These are phyloP conservation scores for Tetrahymena malaccensis DNA, from an alignment of 73 alveolate genomes.

Conservation along the genomic window DNA sequence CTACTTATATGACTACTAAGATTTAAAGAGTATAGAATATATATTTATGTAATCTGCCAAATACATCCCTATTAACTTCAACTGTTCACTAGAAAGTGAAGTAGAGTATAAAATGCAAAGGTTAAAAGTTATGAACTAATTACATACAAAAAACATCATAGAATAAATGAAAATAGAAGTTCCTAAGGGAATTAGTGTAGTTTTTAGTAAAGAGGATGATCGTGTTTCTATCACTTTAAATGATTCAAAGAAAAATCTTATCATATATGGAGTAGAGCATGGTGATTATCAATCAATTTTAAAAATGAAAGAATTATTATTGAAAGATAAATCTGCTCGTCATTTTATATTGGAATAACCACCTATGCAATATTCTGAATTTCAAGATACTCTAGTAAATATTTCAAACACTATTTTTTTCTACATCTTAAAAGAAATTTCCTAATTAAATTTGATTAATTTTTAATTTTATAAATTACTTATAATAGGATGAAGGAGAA, in stretches of 20 bases:
- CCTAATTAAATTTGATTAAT: neutral
- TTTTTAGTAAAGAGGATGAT: neutral
- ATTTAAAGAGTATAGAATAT: neutral
- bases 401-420: neutral
- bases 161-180: neutral
- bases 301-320: neutral
- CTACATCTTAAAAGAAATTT: neutral
- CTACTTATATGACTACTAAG: neutral
- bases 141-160: neutral
- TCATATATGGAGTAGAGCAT: neutral
- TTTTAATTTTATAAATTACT: neutral
- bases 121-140: neutral
- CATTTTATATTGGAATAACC: neutral
- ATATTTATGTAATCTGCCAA: neutral
- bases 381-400: neutral
- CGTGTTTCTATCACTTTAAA: neutral
- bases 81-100: neutral
- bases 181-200: neutral
- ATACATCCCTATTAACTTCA: neutral
- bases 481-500: neutral
- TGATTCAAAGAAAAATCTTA: neutral
- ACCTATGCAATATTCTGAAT: neutral
- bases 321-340: neutral
- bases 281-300: neutral
- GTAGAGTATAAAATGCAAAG: neutral